A percentile compares a stretch with the other conserved stretches of the same genome.
phyloP scores from a whole-genome alignment of 2,329 filamentous ascomycete species.

The Tolypocladium endophyticum region DNA sequence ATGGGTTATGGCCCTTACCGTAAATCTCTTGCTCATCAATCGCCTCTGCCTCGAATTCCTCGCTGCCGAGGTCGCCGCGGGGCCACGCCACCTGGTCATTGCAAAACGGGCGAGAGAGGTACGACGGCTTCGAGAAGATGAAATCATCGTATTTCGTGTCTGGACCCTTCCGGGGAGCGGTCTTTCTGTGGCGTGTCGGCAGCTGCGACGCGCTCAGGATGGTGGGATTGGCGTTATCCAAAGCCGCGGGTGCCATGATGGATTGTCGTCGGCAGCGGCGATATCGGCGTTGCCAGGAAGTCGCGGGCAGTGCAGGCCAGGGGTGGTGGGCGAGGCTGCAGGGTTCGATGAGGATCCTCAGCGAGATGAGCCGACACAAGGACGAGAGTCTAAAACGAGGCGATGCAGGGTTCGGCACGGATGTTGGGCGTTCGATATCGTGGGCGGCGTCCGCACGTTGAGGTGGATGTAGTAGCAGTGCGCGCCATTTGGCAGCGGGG shows the following conservation, averaged over 20 bases:
- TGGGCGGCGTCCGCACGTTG: not conserved
- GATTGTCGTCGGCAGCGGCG: not conserved
- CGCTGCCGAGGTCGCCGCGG: slow-evolving; percentile 30
- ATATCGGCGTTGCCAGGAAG: not conserved
- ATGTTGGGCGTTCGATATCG: not conserved
- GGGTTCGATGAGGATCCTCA: not conserved
- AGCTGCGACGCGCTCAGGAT: slow-evolving; percentile 83
- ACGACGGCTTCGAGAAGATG: slow-evolving; percentile 34
- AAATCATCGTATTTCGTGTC: slow-evolving; percentile 37
- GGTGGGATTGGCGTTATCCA: slow-evolving; percentile 83
- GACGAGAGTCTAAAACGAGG: not conserved
- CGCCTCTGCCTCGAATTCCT: slow-evolving; percentile 59
- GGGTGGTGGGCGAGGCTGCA: not conserved
- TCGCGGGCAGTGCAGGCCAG: not conserved
- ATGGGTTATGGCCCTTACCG: slow-evolving; percentile 47
- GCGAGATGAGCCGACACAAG: not conserved
- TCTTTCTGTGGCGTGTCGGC: slow-evolving; percentile 57
- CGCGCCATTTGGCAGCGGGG: not conserved
- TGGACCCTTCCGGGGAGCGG: slow-evolving; percentile 32
- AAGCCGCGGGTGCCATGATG: slow-evolving; percentile 16
- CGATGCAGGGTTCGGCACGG: not conserved
- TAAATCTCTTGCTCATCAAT: slow-evolving; percentile 98
- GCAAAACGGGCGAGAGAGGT: slow-evolving; percentile 29
- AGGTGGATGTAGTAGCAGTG: not conserved
- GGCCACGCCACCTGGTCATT: slow-evolving; percentile 23